Evolutionary conservation across 1,284 basidiomycete species (phyloP).

Genomic region (Clitocybe nebularis): DNA sequence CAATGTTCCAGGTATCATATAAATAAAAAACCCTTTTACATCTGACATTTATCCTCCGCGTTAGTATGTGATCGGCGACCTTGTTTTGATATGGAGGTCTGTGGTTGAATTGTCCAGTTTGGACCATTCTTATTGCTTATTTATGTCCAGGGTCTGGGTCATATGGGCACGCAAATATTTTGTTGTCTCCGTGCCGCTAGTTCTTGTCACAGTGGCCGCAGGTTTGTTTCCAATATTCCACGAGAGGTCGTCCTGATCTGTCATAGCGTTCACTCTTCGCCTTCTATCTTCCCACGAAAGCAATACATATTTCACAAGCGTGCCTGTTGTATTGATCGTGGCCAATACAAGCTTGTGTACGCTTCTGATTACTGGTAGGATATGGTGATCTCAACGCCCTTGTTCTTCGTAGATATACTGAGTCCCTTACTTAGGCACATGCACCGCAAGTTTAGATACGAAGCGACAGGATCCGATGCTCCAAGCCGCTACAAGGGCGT

Average conservation of each 20-base stretch:
- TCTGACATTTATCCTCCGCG: neutral
- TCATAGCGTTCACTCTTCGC: neutral
- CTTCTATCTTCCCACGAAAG: neutral
- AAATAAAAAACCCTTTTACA: no score
- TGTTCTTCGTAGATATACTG: neutral
- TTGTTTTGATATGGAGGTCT: conserved; percentile 1
- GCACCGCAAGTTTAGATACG: neutral
- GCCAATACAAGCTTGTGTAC: conserved; percentile 9
- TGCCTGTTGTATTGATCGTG: conserved; percentile 1
- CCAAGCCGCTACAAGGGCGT: neutral
- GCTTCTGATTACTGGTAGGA: conserved; percentile 9
- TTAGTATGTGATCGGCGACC: neutral
- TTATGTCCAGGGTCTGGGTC: conserved; percentile 1
- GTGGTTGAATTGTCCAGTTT: no score
- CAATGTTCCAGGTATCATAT: neutral
- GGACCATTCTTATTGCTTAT: no score
- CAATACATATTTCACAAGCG: neutral
- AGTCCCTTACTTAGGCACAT: conserved; percentile 1
- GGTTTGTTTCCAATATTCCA: neutral
- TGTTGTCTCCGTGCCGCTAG: neutral
- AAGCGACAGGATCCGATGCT: neutral
- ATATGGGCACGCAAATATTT: neutral
- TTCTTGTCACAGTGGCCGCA: neutral
- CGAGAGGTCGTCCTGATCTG: neutral
- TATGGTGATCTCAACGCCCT: no score